Conservation (phyloP, 345 rosid genomes). For the Nephelium lappaceum region DNA sequence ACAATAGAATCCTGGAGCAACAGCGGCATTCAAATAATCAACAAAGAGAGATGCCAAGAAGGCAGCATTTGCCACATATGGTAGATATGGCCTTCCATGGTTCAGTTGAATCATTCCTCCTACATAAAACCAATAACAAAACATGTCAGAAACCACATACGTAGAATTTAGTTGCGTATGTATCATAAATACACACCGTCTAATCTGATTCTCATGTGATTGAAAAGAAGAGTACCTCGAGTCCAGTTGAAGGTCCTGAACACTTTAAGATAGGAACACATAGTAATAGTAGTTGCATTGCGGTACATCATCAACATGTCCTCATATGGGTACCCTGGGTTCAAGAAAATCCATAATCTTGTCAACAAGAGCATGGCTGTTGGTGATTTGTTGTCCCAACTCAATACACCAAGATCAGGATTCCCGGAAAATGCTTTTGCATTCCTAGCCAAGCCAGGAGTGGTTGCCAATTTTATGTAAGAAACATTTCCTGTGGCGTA, state of each 20-base stretch:
- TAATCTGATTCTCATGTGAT: not conserved
- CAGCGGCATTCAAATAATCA: slow-evolving; percentile 69
- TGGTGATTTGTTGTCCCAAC: slow-evolving; percentile 92
- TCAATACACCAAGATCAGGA: slow-evolving; percentile 42
- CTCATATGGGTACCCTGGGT: slow-evolving; percentile 84
- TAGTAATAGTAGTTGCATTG: slow-evolving; percentile 60
- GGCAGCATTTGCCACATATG: slow-evolving; percentile 67
- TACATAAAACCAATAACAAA: slow-evolving; percentile 19
- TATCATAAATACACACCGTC: not conserved
- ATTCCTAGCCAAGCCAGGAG: slow-evolving; percentile 52
- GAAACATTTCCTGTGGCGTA: slow-evolving; percentile 77
- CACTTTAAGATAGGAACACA: slow-evolving; percentile 77
- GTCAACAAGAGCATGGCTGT: slow-evolving; percentile 86
- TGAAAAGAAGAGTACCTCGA: not conserved
- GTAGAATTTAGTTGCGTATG: not conserved
- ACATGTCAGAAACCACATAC: too few relatives aligned
- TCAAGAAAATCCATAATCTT: slow-evolving; percentile 69
- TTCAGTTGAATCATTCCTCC: slow-evolving; percentile 72
- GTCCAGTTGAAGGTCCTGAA: slow-evolving; percentile 65
- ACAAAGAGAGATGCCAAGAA: slow-evolving; percentile 74
- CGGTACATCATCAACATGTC: slow-evolving; percentile 76
- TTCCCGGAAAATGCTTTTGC: slow-evolving; percentile 54
- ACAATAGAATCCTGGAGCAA: slow-evolving; percentile 65
- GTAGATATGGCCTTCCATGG: slow-evolving; percentile 61
- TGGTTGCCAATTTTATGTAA: slow-evolving; percentile 64